Evolutionary conservation across 306 rosid genomes (phyloP), one percentile per base, ranked within the genome.

Genomic region (Calophaca sinica): DNA sequence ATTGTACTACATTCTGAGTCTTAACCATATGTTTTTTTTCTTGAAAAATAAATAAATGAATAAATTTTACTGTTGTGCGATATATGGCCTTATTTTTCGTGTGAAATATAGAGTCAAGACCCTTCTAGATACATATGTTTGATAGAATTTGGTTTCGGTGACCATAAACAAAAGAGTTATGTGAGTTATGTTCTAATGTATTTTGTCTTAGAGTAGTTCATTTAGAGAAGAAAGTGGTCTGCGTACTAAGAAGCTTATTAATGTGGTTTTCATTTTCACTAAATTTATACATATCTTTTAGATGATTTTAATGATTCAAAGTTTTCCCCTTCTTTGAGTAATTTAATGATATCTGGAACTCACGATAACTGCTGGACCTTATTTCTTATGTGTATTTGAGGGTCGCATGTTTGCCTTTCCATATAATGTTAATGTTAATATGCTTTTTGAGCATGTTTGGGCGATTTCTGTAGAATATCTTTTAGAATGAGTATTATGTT

Each of bases 261-360:
- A 75, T 72, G 62, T 13, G 44, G 36, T 74, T 81, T 52, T 58
- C 12, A 9, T 70, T 53, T 80, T 57, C 59, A 15, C 20, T 32
- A 32, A 41, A 44, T 42, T 49, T 55, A 55, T 14, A 38, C 69
- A 71, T 75, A 33, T 62, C 39, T 52, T 44, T 75, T 62, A 28
- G 79, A 61, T 72, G 64, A 51, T 62, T 54, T 78, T 39, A 39
- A 44, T 54, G 9, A 6, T 49, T 29, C 53, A 33, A 60, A 61
- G 5, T 9, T 35, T 20, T 20, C 1, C 26, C 26, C 26, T 20
- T 20, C 26, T 20, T 20, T 20, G 1, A 20, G 26, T 20, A 20
- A 20, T 20, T 20, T 20, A 20, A 20, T 20, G 26, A 20, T 20
- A 20, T 20, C 26, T 20, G 26, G 26, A 20, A 20, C 26, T 20